Evolutionary conservation across 2,329 filamentous ascomycete genomes (phyloP).

Genomic region (Davidsoniella virescens): DNA sequence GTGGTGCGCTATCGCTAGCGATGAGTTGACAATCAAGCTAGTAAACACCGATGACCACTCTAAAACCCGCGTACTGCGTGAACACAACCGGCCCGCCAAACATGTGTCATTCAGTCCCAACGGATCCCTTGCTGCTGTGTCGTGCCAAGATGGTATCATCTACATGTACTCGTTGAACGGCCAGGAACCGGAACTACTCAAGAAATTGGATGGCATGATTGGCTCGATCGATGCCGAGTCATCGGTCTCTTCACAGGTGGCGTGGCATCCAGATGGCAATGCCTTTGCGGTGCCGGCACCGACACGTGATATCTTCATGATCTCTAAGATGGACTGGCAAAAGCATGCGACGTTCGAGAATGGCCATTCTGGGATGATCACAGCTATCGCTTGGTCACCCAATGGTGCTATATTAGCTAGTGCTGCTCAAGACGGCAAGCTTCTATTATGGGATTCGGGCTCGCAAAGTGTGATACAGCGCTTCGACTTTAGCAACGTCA

Average conservation of each 20-base stretch:
- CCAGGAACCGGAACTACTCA: slow-evolving; percentile 65
- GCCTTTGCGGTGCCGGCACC: slow-evolving; percentile 77
- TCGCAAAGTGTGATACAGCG: slow-evolving; percentile 67
- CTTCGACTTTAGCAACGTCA: slow-evolving; percentile 67
- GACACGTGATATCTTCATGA: slow-evolving; percentile 66
- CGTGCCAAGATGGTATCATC: slow-evolving; percentile 74
- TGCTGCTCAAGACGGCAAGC: slow-evolving; percentile 49
- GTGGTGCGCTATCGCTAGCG: slow-evolving; percentile 93
- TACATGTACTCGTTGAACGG: slow-evolving; percentile 76
- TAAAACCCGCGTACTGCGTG: slow-evolving; percentile 59
- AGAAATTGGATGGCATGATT: slow-evolving; percentile 75
- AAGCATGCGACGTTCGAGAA: slow-evolving; percentile 64
- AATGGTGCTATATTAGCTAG: slow-evolving; percentile 78
- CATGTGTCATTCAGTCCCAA: slow-evolving; percentile 77
- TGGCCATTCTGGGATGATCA: slow-evolving; percentile 72
- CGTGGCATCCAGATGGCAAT: slow-evolving; percentile 89
- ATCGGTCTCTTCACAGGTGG: slow-evolving; percentile 44
- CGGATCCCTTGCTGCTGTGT: slow-evolving; percentile 59
- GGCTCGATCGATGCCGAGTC: slow-evolving; percentile 56
- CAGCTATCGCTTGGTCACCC: slow-evolving; percentile 78
- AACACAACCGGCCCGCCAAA: slow-evolving; percentile 77
- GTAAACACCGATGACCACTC: slow-evolving; percentile 68
- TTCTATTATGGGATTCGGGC: slow-evolving; percentile 78
- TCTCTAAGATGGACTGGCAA: slow-evolving; percentile 83
- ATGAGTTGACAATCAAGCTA: slow-evolving; percentile 81